A percentile compares a stretch with the other conserved stretches of the same genome.
Conservation (phyloP, 1,139 yeast genomes). For the Blastobotrys capitulatus region DNA sequence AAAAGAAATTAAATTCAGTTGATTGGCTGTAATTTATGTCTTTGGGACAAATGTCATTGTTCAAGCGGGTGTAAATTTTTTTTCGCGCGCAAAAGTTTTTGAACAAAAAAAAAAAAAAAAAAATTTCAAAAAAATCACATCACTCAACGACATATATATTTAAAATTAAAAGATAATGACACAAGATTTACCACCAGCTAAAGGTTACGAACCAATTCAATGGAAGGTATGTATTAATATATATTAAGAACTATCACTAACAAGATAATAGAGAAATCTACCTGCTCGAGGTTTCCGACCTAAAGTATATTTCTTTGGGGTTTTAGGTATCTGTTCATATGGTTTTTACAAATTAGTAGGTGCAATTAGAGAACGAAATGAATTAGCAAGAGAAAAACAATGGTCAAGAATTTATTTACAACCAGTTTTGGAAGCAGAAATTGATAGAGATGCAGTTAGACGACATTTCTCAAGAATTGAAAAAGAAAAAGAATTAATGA, state of each 20-base stretch:
- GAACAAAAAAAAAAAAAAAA: not conserved
- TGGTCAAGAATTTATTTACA: conserved; percentile 74
- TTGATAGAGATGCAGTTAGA: conserved; percentile 74
- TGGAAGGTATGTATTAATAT: conserved; percentile 51
- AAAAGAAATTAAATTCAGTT: not conserved
- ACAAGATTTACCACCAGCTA: conserved; percentile 85
- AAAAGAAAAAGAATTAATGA: conserved; percentile 63
- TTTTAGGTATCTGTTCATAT: conserved; percentile 58
- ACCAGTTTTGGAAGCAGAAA: conserved; percentile 77
- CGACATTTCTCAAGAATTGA: conserved; percentile 61
- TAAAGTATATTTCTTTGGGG: conserved; percentile 58
- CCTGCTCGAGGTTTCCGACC: conserved; percentile 86
- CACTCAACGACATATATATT: not conserved
- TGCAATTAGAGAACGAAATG: conserved; percentile 71
- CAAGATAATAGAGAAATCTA: conserved; percentile 50
- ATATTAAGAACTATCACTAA: not conserved
- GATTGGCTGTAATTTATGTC: not conserved
- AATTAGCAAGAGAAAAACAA: conserved; percentile 65
- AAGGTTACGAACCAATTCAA: conserved; percentile 82
- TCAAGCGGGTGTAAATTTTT: not conserved
- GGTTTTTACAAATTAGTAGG: conserved; percentile 65
- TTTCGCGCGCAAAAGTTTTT: too few relatives aligned
- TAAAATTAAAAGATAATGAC: conserved; percentile 22
- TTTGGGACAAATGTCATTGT: not conserved
- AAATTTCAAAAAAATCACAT: not conserved